A percentile compares a stretch with the other conserved stretches of the same genome.
Evolutionary conservation across 108 stramenopile species (phyloP).

Genomic region (Skeletonema marinoi): DNA sequence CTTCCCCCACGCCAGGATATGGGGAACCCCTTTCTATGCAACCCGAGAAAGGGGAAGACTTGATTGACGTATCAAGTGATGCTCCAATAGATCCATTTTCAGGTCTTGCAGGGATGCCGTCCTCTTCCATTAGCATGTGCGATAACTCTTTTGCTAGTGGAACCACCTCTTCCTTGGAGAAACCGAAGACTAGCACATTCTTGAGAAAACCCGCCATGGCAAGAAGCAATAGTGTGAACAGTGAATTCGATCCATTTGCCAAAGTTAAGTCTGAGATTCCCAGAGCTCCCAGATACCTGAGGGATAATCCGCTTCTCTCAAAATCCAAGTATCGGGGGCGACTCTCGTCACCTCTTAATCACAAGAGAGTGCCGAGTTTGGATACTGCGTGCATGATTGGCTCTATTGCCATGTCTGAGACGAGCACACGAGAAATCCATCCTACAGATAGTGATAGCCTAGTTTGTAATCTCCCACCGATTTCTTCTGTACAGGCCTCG

Average conservation of each 20-base stretch:
- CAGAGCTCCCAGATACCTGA: neutral
- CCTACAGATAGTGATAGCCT: neutral
- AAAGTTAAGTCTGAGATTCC: neutral
- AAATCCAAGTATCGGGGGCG: neutral
- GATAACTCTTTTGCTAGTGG: slow-evolving; percentile 9
- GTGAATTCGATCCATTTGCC: slow-evolving; percentile 3
- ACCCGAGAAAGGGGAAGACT: slow-evolving; percentile 6
- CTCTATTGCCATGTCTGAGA: slow-evolving; percentile 17
- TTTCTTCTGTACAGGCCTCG: neutral
- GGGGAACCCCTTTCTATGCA: neutral
- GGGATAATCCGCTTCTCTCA: slow-evolving; percentile 5
- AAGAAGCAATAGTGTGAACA: neutral
- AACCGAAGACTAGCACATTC: neutral
- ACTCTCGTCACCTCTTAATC: neutral
- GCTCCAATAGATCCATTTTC: slow-evolving; percentile 3
- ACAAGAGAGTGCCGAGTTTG: neutral
- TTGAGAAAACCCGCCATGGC: neutral
- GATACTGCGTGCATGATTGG: slow-evolving; percentile 24
- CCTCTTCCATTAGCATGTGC: neutral
- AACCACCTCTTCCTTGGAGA: neutral
- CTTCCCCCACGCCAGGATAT: neutral
- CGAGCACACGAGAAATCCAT: neutral
- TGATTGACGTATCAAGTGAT: slow-evolving; percentile 23
- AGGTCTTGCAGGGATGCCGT: slow-evolving; percentile 1
- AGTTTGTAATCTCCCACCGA: slow-evolving; percentile 5